phyloP scores from a whole-genome alignment of 139 green algal genomes.

The Spirogloea muscicola region DNA sequence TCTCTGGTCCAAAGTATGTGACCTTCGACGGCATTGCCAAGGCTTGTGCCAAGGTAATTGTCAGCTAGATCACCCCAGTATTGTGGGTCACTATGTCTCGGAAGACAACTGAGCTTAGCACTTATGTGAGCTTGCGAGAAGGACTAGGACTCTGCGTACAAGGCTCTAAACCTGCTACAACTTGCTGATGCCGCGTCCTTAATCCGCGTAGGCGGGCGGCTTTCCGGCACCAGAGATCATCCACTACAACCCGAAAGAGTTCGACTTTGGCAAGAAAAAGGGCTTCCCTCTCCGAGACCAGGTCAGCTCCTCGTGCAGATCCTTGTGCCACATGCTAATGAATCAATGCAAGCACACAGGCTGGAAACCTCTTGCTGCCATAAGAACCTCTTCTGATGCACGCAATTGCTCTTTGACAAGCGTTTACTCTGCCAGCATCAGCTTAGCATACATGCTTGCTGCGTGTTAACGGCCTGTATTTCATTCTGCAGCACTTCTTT shows the following conservation, averaged over 20 bases:
- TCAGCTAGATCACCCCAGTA: too few species aligned
- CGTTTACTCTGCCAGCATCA: neutral
- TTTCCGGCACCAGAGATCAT: conserved; percentile 79
- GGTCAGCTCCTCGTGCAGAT: neutral
- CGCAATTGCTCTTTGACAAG: neutral
- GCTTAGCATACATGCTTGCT: neutral
- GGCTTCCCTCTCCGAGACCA: conserved; percentile 82
- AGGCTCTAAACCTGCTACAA: too few species aligned
- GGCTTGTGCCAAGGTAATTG: conserved; percentile 78
- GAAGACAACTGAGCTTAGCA: too few species aligned
- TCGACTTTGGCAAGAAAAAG: conserved; percentile 87
- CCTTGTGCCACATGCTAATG: neutral
- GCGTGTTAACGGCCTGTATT: neutral
- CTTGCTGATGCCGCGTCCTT: too few species aligned
- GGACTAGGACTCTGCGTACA: too few species aligned
- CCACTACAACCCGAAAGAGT: conserved; percentile 91
- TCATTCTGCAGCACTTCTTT: conserved; percentile 85
- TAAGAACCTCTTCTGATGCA: too few species aligned
- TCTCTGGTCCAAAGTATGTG: conserved; percentile 67
- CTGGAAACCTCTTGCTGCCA: too few species aligned
- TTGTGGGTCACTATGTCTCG: too few species aligned
- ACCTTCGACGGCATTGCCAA: conserved; percentile 91
- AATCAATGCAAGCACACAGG: too few species aligned
- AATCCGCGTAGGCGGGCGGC: too few species aligned
- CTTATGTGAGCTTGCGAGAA: too few species aligned